phyloP scores from a whole-genome alignment of 345 rosid genomes.

The Geranium brycei region DNA sequence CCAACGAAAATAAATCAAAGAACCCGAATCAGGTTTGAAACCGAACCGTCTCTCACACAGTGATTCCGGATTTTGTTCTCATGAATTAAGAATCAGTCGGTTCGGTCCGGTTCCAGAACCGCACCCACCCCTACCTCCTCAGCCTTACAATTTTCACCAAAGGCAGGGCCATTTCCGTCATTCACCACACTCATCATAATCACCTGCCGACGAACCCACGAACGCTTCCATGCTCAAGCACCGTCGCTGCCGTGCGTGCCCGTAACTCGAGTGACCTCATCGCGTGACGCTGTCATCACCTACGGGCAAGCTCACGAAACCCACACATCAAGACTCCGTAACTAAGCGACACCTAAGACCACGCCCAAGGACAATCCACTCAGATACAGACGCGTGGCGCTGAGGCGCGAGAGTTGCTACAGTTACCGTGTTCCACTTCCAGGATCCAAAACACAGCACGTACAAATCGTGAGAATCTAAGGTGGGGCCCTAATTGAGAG shows the following conservation, averaged over 20 bases:
- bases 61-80: too few species aligned
- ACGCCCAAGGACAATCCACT: not conserved
- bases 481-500: not conserved
- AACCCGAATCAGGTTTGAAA: too few species aligned
- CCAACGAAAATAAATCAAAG: too few species aligned
- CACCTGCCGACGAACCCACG: not conserved
- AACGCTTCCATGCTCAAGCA: not conserved
- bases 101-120: too few species aligned
- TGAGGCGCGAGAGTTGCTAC: not conserved
- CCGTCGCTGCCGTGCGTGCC: too few species aligned
- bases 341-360: not conserved
- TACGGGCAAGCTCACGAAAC: too few species aligned
- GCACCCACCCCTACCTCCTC: too few species aligned
- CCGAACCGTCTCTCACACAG: too few species aligned
- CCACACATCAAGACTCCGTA: too few species aligned
- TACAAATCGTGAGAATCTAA: not conserved
- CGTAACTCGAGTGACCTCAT: not conserved
- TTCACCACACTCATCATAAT: not conserved
- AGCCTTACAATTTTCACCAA: too few species aligned
- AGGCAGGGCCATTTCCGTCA: not conserved
- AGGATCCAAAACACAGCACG: too few species aligned
- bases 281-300: not conserved
- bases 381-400: not conserved
- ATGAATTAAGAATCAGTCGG: too few species aligned
- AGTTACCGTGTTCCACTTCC: not conserved